Conservation (phyloP, 805 yeast genomes). For the Saccharomycopsis malanga region DNA sequence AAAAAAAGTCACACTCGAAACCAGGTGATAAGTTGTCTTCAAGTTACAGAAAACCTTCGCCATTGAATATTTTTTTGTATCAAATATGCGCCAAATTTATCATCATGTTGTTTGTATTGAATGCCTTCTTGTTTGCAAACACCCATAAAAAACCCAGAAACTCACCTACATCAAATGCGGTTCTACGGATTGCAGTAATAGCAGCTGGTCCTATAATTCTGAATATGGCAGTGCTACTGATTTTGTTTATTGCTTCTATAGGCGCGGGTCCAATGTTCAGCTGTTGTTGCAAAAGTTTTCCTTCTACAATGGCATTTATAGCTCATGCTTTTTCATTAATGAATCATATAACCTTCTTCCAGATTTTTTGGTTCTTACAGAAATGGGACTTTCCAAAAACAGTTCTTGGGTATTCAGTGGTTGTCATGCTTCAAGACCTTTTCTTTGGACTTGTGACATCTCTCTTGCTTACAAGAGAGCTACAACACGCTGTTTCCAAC, state of each 20-base stretch:
- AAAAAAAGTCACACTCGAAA: slow-evolving; percentile 34
- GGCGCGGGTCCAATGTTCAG: slow-evolving; percentile 43
- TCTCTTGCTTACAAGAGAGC: slow-evolving; percentile 47
- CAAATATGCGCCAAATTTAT: slow-evolving; percentile 35
- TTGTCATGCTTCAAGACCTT: slow-evolving; percentile 42
- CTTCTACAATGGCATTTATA: slow-evolving; percentile 42
- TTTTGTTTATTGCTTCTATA: slow-evolving; percentile 36
- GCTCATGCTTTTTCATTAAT: slow-evolving; percentile 44
- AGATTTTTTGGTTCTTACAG: slow-evolving; percentile 49
- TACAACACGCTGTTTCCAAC: slow-evolving; percentile 45
- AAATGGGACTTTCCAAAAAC: slow-evolving; percentile 48
- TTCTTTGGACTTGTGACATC: slow-evolving; percentile 41
- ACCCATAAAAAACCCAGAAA: slow-evolving; percentile 41
- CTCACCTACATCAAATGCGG: slow-evolving; percentile 28
- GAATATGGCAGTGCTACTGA: slow-evolving; percentile 35
- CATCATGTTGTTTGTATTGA: slow-evolving; percentile 31
- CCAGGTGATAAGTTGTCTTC: slow-evolving; percentile 35
- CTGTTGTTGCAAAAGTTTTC: slow-evolving; percentile 34
- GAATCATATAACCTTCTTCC: slow-evolving; percentile 43
- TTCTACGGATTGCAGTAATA: slow-evolving; percentile 38
- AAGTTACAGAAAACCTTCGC: slow-evolving; percentile 45
- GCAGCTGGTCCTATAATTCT: slow-evolving; percentile 42
- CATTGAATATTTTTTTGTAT: slow-evolving; percentile 35
- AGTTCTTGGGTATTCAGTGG: slow-evolving; percentile 46
- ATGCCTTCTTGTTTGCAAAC: slow-evolving; percentile 48